These are phyloP conservation scores for Brassica napus DNA, from an alignment of 345 rosid genomes.

Conservation along the genomic window Da-Ae NC_063444.1:6608501-6609000, in stretches of 20 bases:
- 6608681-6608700: background rate
- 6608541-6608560: background rate
- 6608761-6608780: constrained; percentile 29
- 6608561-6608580: background rate
- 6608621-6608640: constrained; percentile 5
- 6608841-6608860: background rate
- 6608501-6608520: background rate
- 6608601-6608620: constrained; percentile 16
- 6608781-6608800: background rate
- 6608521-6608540: background rate
- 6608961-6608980: constrained; percentile 3
- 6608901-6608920: constrained; percentile 24
- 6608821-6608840: background rate
- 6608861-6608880: background rate
- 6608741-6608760: constrained; percentile 2
- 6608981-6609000: background rate
- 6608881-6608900: background rate
- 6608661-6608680: background rate
- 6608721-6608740: constrained; percentile 15
- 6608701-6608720: background rate
- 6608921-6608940: background rate
- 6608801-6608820: constrained; percentile 6
- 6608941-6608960: background rate
- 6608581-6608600: background rate
- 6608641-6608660: constrained; percentile 20